Evolutionary conservation across 257 asterid species (phyloP), one percentile per base, ranked within the genome.

Genomic region (Fraxinus excelsior): DNA sequence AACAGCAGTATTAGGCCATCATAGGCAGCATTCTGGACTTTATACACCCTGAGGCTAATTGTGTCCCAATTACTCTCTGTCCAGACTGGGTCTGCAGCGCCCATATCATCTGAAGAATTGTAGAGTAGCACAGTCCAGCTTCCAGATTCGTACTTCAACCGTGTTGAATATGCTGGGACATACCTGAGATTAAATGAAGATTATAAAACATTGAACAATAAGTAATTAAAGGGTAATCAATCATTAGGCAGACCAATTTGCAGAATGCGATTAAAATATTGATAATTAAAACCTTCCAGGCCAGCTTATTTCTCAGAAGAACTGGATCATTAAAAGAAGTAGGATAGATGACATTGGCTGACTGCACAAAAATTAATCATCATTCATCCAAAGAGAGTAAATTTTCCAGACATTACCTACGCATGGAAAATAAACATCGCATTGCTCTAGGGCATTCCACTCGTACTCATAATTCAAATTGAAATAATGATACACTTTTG

Each of bases 11-110:
- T 78, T 28, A 92, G 76, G 53, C 40, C 82, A 83, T 95, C 98
- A 49, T 84, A 90, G 60, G 88, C 34, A 71, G 85, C 76, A 25
- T 71, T 84, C 76, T 93, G 97, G 70, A 91, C 90, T 4, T 85
- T 77, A 86, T 91, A 95, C 60, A 86, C 86, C 71, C 96, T 85
- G 71, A 95, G 85, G 16, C 72, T 84, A 77, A 91, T 87, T 1
- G 70, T 71, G 46, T 91, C 92, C 99, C 98, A 95, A 81, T 95
- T 95, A 80, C 99, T 95, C 85, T 95, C 99, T 0, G 99, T 91
- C 99, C 99, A 95, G 40, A 95, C 88, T 0, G 98, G 94, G 79
- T 95, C 99, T 4, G 82, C 85, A 32, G 26, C 72, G 12, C 81
- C 87, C 88, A 82, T 84, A 21, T 18, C 16, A 75, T 91, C 91